phyloP scores from a whole-genome alignment of 148 eudicot genomes.

The Rhododendron ovatum region DNA sequence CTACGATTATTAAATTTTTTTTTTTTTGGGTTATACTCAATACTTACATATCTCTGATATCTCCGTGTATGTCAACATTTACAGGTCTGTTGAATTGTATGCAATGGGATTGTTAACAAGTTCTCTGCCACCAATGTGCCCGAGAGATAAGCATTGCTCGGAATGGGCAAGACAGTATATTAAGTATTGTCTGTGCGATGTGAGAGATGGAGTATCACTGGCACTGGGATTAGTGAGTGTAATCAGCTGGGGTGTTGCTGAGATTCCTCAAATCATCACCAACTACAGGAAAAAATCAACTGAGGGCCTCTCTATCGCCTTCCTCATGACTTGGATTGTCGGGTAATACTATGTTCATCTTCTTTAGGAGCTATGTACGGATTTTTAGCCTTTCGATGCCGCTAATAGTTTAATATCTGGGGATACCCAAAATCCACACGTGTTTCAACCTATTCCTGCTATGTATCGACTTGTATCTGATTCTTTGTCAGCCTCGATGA shows the following conservation, averaged over 20 bases:
- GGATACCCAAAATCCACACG: not conserved
- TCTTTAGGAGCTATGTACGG: not conserved
- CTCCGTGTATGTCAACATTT: not conserved
- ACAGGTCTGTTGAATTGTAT: constrained; percentile 2
- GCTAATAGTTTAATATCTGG: not conserved
- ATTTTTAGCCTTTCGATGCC: not conserved
- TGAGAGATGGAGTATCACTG: constrained; percentile 42
- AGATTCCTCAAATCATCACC: constrained; percentile 76
- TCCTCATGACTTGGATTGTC: constrained; percentile 71
- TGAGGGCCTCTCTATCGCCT: constrained; percentile 63
- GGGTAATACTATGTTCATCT: constrained; percentile 35
- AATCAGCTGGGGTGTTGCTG: constrained; percentile 65
- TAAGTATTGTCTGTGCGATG: constrained; percentile 48
- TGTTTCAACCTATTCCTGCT: not conserved
- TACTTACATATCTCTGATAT: not conserved
- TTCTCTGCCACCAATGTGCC: constrained; percentile 18
- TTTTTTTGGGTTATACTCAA: not conserved
- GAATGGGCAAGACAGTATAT: constrained; percentile 45
- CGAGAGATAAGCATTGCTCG: constrained; percentile 27
- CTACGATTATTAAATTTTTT: not conserved
- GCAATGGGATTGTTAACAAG: constrained; percentile 24
- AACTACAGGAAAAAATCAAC: constrained; percentile 58
- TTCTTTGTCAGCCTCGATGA: not conserved
- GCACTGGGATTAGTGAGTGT: constrained; percentile 58
- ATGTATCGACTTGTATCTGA: not conserved